phyloP scores from a whole-genome alignment of 495 filamentous ascomycete genomes.

The Hypomontagnella monticulosa region DNA sequence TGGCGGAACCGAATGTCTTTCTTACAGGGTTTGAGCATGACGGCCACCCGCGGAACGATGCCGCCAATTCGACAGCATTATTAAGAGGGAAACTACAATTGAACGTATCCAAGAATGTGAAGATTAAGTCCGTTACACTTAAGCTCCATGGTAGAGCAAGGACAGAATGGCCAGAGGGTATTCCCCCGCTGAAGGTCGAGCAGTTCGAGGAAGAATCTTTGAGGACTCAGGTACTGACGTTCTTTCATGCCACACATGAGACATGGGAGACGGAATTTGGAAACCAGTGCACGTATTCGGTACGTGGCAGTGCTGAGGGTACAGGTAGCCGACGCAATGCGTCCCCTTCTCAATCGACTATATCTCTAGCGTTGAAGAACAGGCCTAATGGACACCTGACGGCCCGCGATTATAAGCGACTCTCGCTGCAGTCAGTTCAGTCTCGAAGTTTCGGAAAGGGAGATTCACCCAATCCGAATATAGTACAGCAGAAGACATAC shows the following conservation, averaged over 20 bases:
- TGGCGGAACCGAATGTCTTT: constrained; percentile 91
- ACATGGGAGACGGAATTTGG: constrained; percentile 69
- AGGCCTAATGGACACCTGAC: constrained; percentile 48
- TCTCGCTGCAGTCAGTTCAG: constrained; percentile 81
- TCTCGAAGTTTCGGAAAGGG: constrained; percentile 89
- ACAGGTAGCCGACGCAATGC: constrained; percentile 28
- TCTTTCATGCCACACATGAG: constrained; percentile 78
- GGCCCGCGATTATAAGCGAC: constrained; percentile 63
- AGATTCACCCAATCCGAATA: constrained; percentile 67
- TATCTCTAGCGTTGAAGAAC: constrained; percentile 40
- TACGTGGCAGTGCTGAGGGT: constrained; percentile 40
- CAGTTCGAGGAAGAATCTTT: constrained; percentile 83
- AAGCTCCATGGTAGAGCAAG: constrained; percentile 85
- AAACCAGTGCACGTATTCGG: constrained; percentile 60
- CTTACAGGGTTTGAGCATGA: constrained; percentile 91
- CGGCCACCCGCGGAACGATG: constrained; percentile 68
- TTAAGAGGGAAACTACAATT: constrained; percentile 85
- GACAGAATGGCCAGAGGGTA: constrained; percentile 98
- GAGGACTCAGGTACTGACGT: constrained; percentile 79
- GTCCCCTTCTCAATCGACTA: constrained; percentile 36
- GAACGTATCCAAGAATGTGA: constrained; percentile 85
- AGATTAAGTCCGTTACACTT: constrained; percentile 92
- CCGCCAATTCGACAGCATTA: constrained; percentile 72
- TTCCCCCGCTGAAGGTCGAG: constrained; percentile 87
- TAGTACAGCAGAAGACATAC: constrained; percentile 87